Base-by-base conservation (phyloP, 768 basidiomycete genomes). In the Lactarius vividus region DNA sequence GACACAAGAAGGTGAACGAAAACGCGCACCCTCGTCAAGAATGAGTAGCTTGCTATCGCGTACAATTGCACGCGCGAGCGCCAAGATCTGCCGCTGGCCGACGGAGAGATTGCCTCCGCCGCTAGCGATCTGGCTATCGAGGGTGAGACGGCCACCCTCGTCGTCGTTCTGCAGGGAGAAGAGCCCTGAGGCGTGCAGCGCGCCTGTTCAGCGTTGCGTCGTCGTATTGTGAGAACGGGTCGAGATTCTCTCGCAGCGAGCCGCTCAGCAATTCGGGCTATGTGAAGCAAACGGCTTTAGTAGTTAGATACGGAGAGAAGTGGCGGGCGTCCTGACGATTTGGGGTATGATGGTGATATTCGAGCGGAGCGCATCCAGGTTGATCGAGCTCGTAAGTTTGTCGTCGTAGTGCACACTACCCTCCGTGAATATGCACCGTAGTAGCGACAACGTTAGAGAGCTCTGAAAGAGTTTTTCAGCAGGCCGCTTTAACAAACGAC, bases 341-440 rank as follows among this genome's bases (percentile, higher is more conserved):
- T 86, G 85, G 6, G 85, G 85, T 46, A 87, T 86, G 73, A 85
- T 84, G 39, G 85, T 86, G 61, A 87, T 80, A 60, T 79, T 79
- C 0, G 80, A 77, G 10, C 86, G 75, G 11, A 87, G 75, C 8
- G 79, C 80, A 53, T 85, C 79, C 1, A 87, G 74, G 72, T 87
- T 86, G 72, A 87, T 72, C 1, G 73, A 69, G 62, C 77, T 74
- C 1, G 81, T 83, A 11, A 75, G 76, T 39, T 81, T 65, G 3
- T 80, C 84, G 68, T 87, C 85, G 67, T 82, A 85, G 64, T 77
- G 77, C 28, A 87, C 80, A 13, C 74, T 74, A 16, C 86, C 86
- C 58, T 80, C 79, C 4, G 82, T 84, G 26, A 78, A 77, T 64
- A 87, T 85, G 73, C 83, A 80, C 1, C 85, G 78, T 15, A 87